Evolutionary conservation across 2,329 filamentous ascomycete genomes (phyloP).

Genomic region (Neonectria coccinea): DNA sequence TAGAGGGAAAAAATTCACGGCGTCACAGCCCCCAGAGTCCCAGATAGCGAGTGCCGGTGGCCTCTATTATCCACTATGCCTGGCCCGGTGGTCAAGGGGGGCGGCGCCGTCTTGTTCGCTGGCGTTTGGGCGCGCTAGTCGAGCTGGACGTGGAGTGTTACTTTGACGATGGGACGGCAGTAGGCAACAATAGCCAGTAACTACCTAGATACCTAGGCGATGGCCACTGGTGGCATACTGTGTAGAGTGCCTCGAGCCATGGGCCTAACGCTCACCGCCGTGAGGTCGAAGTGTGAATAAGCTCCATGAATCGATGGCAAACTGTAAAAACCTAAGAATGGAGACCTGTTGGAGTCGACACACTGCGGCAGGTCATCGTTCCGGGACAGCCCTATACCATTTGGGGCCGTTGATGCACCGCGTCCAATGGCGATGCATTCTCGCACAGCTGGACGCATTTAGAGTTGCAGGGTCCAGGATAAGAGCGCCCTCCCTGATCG

Average conservation of each 20-base stretch:
- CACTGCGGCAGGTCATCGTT: slow-evolving; percentile 8
- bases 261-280: neutral
- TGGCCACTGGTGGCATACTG: neutral
- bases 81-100: neutral
- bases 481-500: slow-evolving; percentile 1
- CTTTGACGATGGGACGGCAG: neutral
- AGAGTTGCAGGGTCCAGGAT: slow-evolving; percentile 13
- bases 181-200: neutral
- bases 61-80: neutral
- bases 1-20: neutral
- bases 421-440: slow-evolving; percentile 9
- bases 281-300: neutral
- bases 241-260: neutral
- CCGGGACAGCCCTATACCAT: slow-evolving; percentile 21
- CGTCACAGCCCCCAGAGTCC: neutral
- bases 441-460: slow-evolving; percentile 28
- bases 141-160: neutral
- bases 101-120: neutral
- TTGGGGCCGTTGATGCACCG: neutral
- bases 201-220: too few relatives aligned
- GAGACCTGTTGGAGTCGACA: neutral
- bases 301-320: neutral
- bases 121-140: neutral
- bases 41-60: neutral
- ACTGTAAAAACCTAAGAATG: neutral